These are phyloP conservation scores for Zychaea mexicana DNA, from an alignment of 371 early-diverging fungal genomes.

Conservation along the genomic window DNA sequence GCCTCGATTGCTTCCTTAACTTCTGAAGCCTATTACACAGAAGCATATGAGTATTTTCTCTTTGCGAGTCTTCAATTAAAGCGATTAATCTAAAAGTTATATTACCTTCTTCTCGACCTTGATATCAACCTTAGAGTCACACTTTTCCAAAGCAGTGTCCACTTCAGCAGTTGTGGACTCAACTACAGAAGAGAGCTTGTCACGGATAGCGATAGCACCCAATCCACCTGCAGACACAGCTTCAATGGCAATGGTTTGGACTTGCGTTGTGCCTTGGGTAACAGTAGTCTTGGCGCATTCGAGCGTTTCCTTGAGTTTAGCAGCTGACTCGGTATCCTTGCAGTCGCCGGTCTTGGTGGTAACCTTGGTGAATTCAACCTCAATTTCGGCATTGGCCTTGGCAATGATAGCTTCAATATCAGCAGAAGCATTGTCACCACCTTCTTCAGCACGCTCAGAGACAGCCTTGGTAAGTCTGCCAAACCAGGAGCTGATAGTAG, in stretches of 20 bases:
- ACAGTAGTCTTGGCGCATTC: conserved; percentile 9
- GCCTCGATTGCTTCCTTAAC: background rate
- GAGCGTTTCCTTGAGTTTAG: conserved; percentile 2
- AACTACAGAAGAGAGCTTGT: conserved; percentile 26
- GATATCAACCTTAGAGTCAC: background rate
- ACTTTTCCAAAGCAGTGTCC: conserved; percentile 17
- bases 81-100: background rate
- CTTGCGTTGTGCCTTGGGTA: conserved; percentile 10
- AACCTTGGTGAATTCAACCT: conserved; percentile 4
- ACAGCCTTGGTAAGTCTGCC: conserved; percentile 27
- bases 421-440: conserved; percentile 26
- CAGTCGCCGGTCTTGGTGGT: background rate
- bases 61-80: background rate
- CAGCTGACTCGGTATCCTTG: background rate
- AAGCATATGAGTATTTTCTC: background rate
- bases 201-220: background rate
- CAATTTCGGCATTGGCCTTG: conserved; percentile 18
- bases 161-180: conserved; percentile 27
- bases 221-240: background rate
- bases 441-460: conserved; percentile 31
- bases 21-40: background rate
- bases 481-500: conserved; percentile 31
- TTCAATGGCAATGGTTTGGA: conserved; percentile 14
- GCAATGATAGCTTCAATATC: conserved; percentile 36
- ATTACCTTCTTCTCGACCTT: conserved; percentile 6